phyloP scores from a whole-genome alignment of 2,329 filamentous ascomycete genomes.

The Curvularia lunata region DNA sequence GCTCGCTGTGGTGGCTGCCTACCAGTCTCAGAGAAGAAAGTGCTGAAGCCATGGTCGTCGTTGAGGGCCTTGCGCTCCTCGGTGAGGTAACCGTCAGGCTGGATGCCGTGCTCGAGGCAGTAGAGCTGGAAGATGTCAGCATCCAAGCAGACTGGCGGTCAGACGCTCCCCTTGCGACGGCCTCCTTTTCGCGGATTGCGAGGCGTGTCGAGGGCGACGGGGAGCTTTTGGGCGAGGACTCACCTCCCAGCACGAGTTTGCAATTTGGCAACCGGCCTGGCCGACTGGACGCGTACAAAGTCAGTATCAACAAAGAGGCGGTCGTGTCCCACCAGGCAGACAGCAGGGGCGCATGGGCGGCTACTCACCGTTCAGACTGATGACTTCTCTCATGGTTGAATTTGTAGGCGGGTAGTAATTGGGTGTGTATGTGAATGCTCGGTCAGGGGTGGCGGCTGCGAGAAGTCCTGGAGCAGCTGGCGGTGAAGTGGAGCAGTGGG shows the following conservation, averaged over 20 bases:
- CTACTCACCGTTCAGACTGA: slow-evolving; percentile 93
- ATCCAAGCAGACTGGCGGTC: slow-evolving; percentile 38
- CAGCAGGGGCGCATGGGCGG: slow-evolving; percentile 53
- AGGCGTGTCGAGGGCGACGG: slow-evolving; percentile 14
- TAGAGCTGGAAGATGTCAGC: slow-evolving; percentile 73
- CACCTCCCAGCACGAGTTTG: slow-evolving; percentile 99
- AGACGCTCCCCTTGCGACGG: slow-evolving; percentile 39
- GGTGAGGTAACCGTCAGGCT: slow-evolving; percentile 98
- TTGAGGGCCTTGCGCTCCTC: slow-evolving; percentile 95
- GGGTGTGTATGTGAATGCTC: slow-evolving; percentile 42
- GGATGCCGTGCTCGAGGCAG: slow-evolving; percentile 98
- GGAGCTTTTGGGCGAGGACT: slow-evolving; percentile 53
- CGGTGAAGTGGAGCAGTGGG: slow-evolving; percentile 26
- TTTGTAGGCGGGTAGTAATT: slow-evolving; percentile 33
- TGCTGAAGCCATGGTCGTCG: slow-evolving; percentile 97
- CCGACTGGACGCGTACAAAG: slow-evolving; percentile 74
- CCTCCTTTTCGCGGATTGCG: slow-evolving; percentile 26
- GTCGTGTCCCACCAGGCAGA: slow-evolving; percentile 43
- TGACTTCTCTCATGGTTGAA: slow-evolving; percentile 95
- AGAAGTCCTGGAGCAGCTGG: slow-evolving; percentile 30
- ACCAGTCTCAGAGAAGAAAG: slow-evolving; percentile 99
- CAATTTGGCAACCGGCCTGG: slow-evolving; percentile 99
- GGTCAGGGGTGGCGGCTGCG: slow-evolving; percentile 27
- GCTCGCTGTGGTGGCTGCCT: slow-evolving; percentile 40
- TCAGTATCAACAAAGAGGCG: slow-evolving; percentile 57